Percentiles rank a stretch among this genome's conserved stretches.
Conservation (phyloP, 192 early-diverging fungal species). For the Backusella westeae region DNA sequence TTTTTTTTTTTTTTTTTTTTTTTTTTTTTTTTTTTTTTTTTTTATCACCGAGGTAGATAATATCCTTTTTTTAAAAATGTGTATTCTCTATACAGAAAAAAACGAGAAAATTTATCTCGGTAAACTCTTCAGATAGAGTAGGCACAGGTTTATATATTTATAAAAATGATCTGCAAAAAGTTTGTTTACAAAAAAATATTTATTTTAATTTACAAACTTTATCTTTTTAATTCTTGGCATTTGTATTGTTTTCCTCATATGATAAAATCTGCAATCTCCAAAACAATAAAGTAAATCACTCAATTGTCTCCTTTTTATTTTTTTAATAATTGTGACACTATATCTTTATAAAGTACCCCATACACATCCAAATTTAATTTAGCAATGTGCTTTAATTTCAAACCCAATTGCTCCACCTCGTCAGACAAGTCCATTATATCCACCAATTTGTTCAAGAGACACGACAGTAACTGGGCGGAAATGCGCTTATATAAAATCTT, state of each 20-base stretch:
- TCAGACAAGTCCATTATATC: background rate
- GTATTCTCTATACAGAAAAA: background rate
- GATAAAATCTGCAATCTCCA: background rate
- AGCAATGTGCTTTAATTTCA: background rate
- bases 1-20: too few relatives aligned
- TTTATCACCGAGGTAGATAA: background rate
- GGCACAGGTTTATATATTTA: background rate
- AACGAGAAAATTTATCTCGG: background rate
- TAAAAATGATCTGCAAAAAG: background rate
- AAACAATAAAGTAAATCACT: background rate
- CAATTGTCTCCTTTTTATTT: background rate
- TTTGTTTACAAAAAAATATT: background rate
- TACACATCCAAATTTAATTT: conserved; percentile 3
- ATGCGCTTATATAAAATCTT: conserved; percentile 13
- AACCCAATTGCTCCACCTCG: background rate
- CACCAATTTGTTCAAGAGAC: background rate
- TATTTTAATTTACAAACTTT: background rate
- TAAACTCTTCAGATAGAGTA: background rate
- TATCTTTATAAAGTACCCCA: conserved; percentile 2
- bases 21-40: background rate
- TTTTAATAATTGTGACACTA: background rate
- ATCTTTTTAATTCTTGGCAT: background rate
- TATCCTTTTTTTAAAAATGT: background rate
- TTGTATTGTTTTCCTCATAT: background rate
- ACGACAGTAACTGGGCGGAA: background rate